phyloP scores from a whole-genome alignment of 2,329 filamentous ascomycete species.

The Aspergillus felis region DNA sequence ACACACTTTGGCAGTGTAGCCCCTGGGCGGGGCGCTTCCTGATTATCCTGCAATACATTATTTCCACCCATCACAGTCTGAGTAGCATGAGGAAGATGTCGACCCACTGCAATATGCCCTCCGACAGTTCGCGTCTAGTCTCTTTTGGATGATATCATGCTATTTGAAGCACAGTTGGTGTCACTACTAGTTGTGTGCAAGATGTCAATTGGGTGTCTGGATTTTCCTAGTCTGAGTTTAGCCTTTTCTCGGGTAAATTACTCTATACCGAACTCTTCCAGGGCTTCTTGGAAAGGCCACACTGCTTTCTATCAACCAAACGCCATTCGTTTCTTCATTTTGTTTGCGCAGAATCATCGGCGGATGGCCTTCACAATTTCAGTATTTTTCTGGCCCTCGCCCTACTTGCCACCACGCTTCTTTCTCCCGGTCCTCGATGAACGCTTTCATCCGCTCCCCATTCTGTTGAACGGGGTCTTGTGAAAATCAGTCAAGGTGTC shows the following conservation, averaged over 20 bases:
- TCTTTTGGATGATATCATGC: no score
- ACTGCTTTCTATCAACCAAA: no score
- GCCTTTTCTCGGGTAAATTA: no score
- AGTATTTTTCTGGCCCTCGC: constrained; percentile 14
- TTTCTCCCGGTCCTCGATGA: constrained; percentile 22
- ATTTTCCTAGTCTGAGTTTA: no score
- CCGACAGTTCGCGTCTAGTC: no score
- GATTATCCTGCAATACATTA: not conserved
- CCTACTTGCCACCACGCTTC: constrained; percentile 15
- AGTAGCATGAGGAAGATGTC: not conserved
- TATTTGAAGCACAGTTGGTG: no score
- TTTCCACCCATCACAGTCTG: not conserved
- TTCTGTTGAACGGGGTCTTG: constrained; percentile 4
- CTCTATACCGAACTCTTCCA: no score
- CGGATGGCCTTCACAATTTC: constrained; percentile 13
- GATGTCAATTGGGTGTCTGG: no score
- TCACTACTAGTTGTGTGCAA: no score
- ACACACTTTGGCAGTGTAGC: not conserved
- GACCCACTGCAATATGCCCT: not conserved
- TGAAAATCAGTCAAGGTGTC: no score
- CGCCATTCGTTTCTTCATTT: no score
- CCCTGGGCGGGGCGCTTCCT: not conserved
- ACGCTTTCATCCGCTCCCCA: constrained; percentile 16
- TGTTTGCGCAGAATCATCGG: not conserved
- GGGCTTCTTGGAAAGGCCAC: no score